Conservation (phyloP, 768 basidiomycete species). For the Tylopilus plumbeoviolaceoides region DNA sequence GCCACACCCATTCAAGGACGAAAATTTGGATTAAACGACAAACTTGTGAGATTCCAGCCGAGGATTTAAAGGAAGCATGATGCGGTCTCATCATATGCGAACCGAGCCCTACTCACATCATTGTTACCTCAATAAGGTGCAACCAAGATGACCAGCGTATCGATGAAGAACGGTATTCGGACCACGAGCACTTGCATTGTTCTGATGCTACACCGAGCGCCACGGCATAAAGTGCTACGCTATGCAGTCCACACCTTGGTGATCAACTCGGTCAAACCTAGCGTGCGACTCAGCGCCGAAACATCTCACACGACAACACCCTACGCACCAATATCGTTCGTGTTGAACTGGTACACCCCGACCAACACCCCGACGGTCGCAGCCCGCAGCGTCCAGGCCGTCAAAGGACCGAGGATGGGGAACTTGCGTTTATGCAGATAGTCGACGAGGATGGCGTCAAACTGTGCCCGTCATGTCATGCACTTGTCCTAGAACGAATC, state of each 20-base stretch:
- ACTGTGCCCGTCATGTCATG: slow-evolving; percentile 38
- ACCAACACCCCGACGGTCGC: slow-evolving; percentile 79
- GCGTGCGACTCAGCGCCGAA: background rate
- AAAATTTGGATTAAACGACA: no score
- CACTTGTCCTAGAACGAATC: no score
- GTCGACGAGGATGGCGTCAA: slow-evolving; percentile 75
- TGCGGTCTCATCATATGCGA: no score
- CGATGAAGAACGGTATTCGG: background rate
- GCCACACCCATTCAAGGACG: no score
- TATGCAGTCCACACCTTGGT: slow-evolving; percentile 81
- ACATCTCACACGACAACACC: background rate
- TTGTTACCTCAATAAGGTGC: background rate
- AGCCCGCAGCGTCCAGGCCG: slow-evolving; percentile 73
- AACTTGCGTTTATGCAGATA: slow-evolving; percentile 94
- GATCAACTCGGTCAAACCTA: slow-evolving; percentile 85
- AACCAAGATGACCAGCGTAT: background rate
- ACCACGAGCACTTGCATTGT: background rate
- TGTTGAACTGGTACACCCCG: slow-evolving; percentile 97
- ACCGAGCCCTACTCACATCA: no score
- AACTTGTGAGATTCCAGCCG: no score
- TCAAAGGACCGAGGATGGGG: slow-evolving; percentile 67
- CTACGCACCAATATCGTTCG: slow-evolving; percentile 84
- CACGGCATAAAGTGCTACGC: no score
- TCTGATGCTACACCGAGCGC: background rate
- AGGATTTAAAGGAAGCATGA: no score